phyloP scores from a whole-genome alignment of 176 grass and related monocot genomes.

The Musa acuminata region DNA sequence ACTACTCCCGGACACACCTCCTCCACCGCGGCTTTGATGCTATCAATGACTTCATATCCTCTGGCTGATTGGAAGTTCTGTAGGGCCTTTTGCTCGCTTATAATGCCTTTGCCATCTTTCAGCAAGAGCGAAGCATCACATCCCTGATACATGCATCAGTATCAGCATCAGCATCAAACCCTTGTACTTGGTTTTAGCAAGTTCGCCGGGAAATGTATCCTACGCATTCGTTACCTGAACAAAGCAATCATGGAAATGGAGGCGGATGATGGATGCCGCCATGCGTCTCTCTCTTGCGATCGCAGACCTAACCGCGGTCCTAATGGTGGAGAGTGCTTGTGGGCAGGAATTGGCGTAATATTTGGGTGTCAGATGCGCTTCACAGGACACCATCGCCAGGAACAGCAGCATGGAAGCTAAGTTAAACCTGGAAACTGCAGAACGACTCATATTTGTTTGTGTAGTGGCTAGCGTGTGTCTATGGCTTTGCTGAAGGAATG shows the following conservation, averaged over 20 bases:
- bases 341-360: not conserved
- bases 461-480: too few species aligned
- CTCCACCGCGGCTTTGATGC: too few species aligned
- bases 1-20: too few species aligned
- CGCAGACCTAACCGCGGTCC: not conserved
- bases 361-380: not conserved
- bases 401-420: too few species aligned
- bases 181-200: too few species aligned
- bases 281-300: not conserved
- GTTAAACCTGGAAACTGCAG: too few species aligned
- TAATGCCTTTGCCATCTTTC: too few species aligned
- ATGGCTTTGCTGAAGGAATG: too few species aligned
- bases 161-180: too few species aligned
- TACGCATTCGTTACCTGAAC: conserved; percentile 25
- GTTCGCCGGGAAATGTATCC: conserved; percentile 19
- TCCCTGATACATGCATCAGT: conserved; percentile 5
- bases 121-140: too few species aligned
- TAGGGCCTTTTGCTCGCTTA: too few species aligned
- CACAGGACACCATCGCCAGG: not conserved
- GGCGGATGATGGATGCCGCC: not conserved
- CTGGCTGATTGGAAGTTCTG: conserved; percentile 33
- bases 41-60: conserved; percentile 28
- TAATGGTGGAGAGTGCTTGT: not conserved
- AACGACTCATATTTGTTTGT: too few species aligned
- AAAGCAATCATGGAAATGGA: not conserved